Conservation (phyloP, 1,284 basidiomycete genomes). For the Fomitopsis palustris region DNA sequence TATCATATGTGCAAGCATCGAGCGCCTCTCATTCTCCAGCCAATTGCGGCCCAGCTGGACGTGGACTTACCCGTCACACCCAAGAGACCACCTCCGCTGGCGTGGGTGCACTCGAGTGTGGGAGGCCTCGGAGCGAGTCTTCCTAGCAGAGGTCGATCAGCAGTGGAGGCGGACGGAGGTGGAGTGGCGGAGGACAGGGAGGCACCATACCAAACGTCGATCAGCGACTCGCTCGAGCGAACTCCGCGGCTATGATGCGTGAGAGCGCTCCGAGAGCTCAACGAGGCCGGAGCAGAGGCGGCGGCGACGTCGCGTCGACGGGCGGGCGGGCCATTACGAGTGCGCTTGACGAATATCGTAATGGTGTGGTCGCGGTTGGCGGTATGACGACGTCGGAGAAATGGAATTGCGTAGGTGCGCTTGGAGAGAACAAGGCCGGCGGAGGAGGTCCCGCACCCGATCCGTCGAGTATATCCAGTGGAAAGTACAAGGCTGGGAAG, state of each 20-base stretch:
- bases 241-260: not conserved
- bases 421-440: not conserved
- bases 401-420: not conserved
- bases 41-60: not conserved
- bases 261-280: not conserved
- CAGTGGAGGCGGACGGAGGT: too few species aligned
- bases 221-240: not conserved
- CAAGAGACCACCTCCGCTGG: too few species aligned
- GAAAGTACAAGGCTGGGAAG: not conserved
- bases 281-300: not conserved
- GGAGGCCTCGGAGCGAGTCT: too few species aligned
- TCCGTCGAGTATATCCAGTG: not conserved
- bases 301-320: not conserved
- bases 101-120: too few species aligned
- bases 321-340: not conserved
- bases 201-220: not conserved
- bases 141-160: too few species aligned
- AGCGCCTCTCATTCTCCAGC: not conserved
- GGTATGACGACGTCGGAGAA: not conserved
- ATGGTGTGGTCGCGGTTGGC: not conserved
- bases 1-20: not conserved
- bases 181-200: not conserved
- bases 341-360: not conserved
- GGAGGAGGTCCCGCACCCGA: not conserved
- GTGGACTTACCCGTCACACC: too few species aligned